phyloP scores from a whole-genome alignment of 2,329 filamentous ascomycete genomes.

The Coniosporium tulheliwenetii region DNA sequence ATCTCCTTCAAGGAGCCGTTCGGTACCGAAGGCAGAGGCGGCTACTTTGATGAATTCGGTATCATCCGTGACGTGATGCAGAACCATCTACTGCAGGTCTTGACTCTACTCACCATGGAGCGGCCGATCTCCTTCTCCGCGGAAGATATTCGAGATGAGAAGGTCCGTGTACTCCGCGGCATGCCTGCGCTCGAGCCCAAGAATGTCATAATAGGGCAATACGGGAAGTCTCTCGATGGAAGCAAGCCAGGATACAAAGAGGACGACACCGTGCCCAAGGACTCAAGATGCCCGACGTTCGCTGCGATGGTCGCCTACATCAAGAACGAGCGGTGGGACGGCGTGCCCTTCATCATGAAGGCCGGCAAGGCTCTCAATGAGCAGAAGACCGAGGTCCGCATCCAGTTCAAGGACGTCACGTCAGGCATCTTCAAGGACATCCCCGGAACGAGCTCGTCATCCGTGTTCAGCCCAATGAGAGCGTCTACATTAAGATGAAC shows the following conservation, averaged over 20 bases:
- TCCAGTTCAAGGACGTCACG: constrained; percentile 98
- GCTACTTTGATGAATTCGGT: constrained; percentile 98
- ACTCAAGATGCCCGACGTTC: constrained; percentile 95
- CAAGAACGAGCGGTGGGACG: constrained; percentile 99
- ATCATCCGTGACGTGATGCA: constrained; percentile 99
- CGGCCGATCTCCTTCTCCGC: constrained; percentile 94
- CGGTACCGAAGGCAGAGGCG: constrained; percentile 90
- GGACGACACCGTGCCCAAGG: constrained; percentile 94
- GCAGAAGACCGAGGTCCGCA: constrained; percentile 98
- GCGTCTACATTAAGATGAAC: constrained; percentile 99
- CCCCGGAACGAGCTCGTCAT: constrained; percentile 96
- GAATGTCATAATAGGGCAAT: constrained; percentile 99
- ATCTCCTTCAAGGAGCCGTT: constrained; percentile 99
- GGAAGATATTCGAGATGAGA: constrained; percentile 97
- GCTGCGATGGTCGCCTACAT: constrained; percentile 95
- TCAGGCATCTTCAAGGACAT: constrained; percentile 99
- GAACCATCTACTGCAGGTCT: constrained; percentile 89
- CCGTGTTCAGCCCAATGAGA: constrained; percentile 98
- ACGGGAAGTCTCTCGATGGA: constrained; percentile 88
- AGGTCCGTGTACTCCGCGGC: constrained; percentile 84
- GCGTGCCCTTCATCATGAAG: constrained; percentile 98
- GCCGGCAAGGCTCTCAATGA: constrained; percentile 91
- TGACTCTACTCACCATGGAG: constrained; percentile 96
- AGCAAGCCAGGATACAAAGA: constrained; percentile 97
- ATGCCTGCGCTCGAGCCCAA: constrained; percentile 95